Evolutionary conservation across 2,329 filamentous ascomycete genomes (phyloP).

Genomic region (Dryadomyces sulphureus): DNA sequence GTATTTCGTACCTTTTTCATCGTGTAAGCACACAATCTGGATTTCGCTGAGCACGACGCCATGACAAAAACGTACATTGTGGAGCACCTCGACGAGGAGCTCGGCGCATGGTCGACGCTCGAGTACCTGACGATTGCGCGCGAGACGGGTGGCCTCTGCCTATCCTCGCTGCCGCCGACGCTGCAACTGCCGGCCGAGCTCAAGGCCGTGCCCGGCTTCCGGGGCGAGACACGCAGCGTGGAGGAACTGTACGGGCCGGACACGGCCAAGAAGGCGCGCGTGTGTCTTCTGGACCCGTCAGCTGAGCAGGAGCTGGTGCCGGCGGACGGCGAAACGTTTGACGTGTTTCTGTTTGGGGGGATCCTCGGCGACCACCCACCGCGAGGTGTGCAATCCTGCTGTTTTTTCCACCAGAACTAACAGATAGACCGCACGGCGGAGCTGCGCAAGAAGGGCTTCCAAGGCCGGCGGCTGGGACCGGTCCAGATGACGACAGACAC

Average conservation of each 20-base stretch:
- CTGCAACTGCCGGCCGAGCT: constrained; percentile 47
- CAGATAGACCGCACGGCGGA: constrained; percentile 83
- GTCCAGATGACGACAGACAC: constrained; percentile 99
- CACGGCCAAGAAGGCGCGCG: constrained; percentile 41
- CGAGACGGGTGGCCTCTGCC: constrained; percentile 67
- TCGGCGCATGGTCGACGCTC: constrained; percentile 85
- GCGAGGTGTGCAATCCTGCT: constrained; percentile 44
- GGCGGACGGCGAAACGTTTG: constrained; percentile 68
- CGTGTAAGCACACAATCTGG: too few relatives aligned
- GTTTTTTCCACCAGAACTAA: constrained; percentile 3
- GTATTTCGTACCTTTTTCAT: too few relatives aligned
- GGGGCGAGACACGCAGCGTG: constrained; percentile 61
- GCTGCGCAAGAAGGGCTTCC: constrained; percentile 82
- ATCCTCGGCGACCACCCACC: constrained; percentile 94
- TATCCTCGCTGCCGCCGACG: constrained; percentile 62
- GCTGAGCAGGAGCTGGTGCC: constrained; percentile 68
- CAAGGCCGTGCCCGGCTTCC: constrained; percentile 44
- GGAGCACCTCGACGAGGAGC: constrained; percentile 89
- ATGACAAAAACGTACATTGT: constrained; percentile 69
- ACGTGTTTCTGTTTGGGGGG: constrained; percentile 88
- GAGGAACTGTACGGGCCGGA: constrained; percentile 64
- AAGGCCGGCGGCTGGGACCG: constrained; percentile 72
- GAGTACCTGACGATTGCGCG: constrained; percentile 81
- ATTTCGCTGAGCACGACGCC: too few relatives aligned
- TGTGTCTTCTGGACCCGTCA: constrained; percentile 81